A percentile compares a stretch with the other conserved stretches of the same genome.
Conservation (phyloP, 2,329 filamentous ascomycete genomes). For the Pseudocercospora vitis region DNA sequence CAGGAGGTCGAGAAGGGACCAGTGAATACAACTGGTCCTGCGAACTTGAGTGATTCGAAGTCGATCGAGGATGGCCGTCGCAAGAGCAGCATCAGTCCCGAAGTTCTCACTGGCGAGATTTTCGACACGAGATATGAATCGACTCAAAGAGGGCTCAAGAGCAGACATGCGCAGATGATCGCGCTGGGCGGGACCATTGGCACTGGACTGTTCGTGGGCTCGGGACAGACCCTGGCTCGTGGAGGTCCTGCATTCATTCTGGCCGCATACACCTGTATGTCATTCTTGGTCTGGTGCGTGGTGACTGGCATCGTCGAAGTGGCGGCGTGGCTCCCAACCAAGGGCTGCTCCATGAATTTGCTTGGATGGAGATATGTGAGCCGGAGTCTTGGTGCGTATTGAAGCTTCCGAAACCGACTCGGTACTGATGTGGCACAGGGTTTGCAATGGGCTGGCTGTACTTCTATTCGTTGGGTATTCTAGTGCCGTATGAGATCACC, state of each 20-base stretch:
- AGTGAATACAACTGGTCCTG: background rate
- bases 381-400: slow-evolving; percentile 33
- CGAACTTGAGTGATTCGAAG: slow-evolving; percentile 6
- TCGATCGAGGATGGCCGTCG: slow-evolving; percentile 16
- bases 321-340: slow-evolving; percentile 59
- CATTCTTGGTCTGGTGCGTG: slow-evolving; percentile 44
- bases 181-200: slow-evolving; percentile 37
- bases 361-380: slow-evolving; percentile 49
- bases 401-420: background rate
- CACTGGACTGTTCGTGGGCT: slow-evolving; percentile 42
- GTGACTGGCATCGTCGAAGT: slow-evolving; percentile 57
- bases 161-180: slow-evolving; percentile 40
- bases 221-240: slow-evolving; percentile 39
- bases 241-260: slow-evolving; percentile 47
- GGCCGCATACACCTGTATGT: slow-evolving; percentile 43
- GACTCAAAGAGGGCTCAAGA: slow-evolving; percentile 44
- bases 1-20: slow-evolving; percentile 16
- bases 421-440: too few relatives aligned
- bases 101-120: slow-evolving; percentile 28
- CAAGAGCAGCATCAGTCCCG: slow-evolving; percentile 24
- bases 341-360: slow-evolving; percentile 53
- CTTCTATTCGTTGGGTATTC: slow-evolving; percentile 43
- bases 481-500: slow-evolving; percentile 41
- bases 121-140: slow-evolving; percentile 37
- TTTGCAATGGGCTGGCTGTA: slow-evolving; percentile 50